Percentiles rank a stretch among this genome's conserved stretches.
Conservation (phyloP, 148 eudicot genomes). For the Rheum nobile region DNA sequence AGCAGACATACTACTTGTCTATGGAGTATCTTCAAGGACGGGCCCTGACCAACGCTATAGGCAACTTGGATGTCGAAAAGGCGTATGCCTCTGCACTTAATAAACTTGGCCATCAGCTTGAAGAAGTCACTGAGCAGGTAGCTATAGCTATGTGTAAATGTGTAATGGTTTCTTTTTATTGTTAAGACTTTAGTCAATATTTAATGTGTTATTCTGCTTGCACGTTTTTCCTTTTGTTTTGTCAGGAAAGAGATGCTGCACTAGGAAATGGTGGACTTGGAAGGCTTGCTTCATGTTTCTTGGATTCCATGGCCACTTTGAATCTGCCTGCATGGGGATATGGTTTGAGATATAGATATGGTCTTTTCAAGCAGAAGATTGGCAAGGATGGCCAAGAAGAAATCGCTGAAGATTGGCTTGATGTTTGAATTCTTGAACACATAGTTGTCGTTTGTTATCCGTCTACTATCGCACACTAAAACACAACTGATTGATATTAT, state of each 20-base stretch:
- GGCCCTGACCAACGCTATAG: constrained; percentile 89
- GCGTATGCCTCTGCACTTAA: constrained; percentile 81
- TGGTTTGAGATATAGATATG: constrained; percentile 93
- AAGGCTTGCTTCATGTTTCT: constrained; percentile 94
- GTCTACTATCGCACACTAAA: background rate
- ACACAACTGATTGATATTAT: constrained; percentile 3
- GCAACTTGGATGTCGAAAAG: constrained; percentile 72
- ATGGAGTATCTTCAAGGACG: constrained; percentile 99
- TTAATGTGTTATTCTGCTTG: background rate
- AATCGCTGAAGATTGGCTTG: constrained; percentile 90
- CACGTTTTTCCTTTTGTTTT: constrained; percentile 8
- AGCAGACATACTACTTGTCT: constrained; percentile 95
- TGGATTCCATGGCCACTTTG: constrained; percentile 97
- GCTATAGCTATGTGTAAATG: too few relatives aligned
- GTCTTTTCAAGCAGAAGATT: constrained; percentile 87
- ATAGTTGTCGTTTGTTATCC: background rate
- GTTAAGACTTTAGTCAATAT: background rate
- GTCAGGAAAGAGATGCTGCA: constrained; percentile 95
- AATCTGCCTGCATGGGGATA: constrained; percentile 98
- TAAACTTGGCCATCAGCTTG: constrained; percentile 88
- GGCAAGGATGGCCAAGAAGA: constrained; percentile 83
- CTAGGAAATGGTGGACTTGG: constrained; percentile 99
- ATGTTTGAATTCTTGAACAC: constrained; percentile 28
- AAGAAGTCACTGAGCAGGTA: constrained; percentile 83
- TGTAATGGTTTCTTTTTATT: too few relatives aligned